Conservation (phyloP, 441 rosid genomes). For the Jatropha multifida region DNA sequence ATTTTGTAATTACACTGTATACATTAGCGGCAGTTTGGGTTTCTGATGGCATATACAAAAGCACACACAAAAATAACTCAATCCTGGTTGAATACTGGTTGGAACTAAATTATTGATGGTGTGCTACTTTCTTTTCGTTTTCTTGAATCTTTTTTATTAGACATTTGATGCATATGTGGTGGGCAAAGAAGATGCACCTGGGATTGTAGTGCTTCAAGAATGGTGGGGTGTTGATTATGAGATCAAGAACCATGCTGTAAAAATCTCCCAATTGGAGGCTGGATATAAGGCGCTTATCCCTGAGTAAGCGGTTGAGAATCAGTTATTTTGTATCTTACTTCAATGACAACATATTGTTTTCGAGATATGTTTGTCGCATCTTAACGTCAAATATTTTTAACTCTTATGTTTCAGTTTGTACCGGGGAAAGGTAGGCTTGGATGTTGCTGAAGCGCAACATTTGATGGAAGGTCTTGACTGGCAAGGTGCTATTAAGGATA, state of each 20-base stretch:
- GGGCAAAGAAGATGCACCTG: constrained; percentile 88
- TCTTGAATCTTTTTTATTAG: constrained; percentile 36
- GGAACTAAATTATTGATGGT: not conserved
- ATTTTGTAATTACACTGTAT: not conserved
- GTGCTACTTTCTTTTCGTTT: not conserved
- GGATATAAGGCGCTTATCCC: constrained; percentile 93
- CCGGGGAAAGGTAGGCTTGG: constrained; percentile 89
- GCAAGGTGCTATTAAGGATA: constrained; percentile 93
- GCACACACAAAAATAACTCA: not conserved
- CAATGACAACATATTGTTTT: not conserved
- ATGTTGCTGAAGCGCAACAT: constrained; percentile 94
- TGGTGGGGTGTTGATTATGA: constrained; percentile 99
- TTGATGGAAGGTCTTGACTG: constrained; percentile 93
- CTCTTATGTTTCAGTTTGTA: constrained; percentile 52
- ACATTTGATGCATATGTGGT: constrained; percentile 87
- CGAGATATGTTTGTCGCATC: not conserved
- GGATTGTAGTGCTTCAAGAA: constrained; percentile 90
- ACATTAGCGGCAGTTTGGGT: not conserved
- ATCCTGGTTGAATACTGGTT: no score
- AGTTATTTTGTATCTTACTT: not conserved
- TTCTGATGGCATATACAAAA: not conserved
- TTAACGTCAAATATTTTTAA: not conserved
- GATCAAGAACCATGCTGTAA: constrained; percentile 86
- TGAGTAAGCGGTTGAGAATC: constrained; percentile 43
- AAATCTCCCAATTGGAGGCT: constrained; percentile 75